These are phyloP conservation scores for Plasmodium ovale DNA, from an alignment of 169 alveolate genomes.

Conservation along the genomic window DNA sequence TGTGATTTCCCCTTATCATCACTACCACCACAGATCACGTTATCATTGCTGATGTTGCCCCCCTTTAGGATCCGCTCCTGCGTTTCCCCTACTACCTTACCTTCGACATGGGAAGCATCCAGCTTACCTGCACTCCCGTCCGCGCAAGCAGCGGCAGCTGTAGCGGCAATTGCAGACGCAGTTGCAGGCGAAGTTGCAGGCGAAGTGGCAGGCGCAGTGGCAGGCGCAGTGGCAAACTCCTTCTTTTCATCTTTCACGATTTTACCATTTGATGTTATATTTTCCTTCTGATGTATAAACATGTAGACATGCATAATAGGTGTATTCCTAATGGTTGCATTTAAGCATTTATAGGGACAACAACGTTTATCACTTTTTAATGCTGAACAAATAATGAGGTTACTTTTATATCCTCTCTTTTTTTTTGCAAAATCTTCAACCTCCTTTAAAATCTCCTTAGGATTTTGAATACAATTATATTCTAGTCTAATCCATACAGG, in stretches of 20 bases:
- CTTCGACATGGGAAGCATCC: background rate
- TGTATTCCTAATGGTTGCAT: constrained; percentile 44
- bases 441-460: constrained; percentile 66
- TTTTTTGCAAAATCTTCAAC: constrained; percentile 67
- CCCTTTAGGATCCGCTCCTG: too few relatives aligned
- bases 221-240: constrained; percentile 2
- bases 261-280: constrained; percentile 33
- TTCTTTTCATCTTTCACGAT: constrained; percentile 38
- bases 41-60: too few relatives aligned
- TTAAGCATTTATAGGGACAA: constrained; percentile 66
- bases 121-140: background rate
- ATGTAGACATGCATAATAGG: constrained; percentile 76
- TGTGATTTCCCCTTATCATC: background rate
- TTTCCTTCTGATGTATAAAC: constrained; percentile 76
- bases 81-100: background rate
- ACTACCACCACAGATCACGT: background rate
- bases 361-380: constrained; percentile 75
- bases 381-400: constrained; percentile 53
- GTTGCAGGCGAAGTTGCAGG: too few relatives aligned
- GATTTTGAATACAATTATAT: constrained; percentile 72
- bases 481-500: constrained; percentile 77
- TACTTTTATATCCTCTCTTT: constrained; percentile 69
- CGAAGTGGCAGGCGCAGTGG: background rate
- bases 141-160: background rate
- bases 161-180: background rate